Percentiles rank a stretch among this genome's conserved stretches.
Conservation (phyloP, 768 basidiomycete genomes). For the Megacollybia marginata region DNA sequence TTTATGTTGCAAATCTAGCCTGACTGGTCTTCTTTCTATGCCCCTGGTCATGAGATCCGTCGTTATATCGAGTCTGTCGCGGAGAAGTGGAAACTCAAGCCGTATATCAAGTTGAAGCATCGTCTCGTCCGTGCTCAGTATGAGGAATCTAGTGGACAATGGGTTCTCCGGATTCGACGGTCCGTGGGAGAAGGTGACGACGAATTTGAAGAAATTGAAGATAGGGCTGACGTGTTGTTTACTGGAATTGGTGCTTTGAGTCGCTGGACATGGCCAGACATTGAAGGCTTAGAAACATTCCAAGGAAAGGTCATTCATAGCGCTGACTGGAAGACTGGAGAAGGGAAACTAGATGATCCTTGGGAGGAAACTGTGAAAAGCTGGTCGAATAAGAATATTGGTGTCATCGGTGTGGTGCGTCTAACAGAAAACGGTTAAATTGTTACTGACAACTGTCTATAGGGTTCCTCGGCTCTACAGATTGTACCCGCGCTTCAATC, state of each 20-base stretch:
- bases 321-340: slow-evolving; percentile 47
- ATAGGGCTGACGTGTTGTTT: slow-evolving; percentile 50
- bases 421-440: neutral
- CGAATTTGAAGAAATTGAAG: slow-evolving; percentile 38
- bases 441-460: neutral
- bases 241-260: slow-evolving; percentile 46
- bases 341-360: slow-evolving; percentile 14
- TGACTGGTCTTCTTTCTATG: slow-evolving; percentile 57
- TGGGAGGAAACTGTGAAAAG: slow-evolving; percentile 39
- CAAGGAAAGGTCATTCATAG: slow-evolving; percentile 54
- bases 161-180: slow-evolving; percentile 44
- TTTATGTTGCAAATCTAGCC: slow-evolving; percentile 23
- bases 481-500: slow-evolving; percentile 52
- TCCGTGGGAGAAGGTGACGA: slow-evolving; percentile 11
- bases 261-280: slow-evolving; percentile 63
- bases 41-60: slow-evolving; percentile 52
- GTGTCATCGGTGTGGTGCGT: slow-evolving; percentile 54
- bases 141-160: slow-evolving; percentile 43
- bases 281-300: slow-evolving; percentile 48
- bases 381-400: slow-evolving; percentile 48
- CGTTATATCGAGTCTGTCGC: slow-evolving; percentile 45
- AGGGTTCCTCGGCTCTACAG: slow-evolving; percentile 61
- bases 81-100: slow-evolving; percentile 47
- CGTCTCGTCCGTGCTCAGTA: slow-evolving; percentile 46
- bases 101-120: slow-evolving; percentile 48